phyloP scores from a whole-genome alignment of 2,329 filamentous ascomycete species.

The Phoma sp. region DNA sequence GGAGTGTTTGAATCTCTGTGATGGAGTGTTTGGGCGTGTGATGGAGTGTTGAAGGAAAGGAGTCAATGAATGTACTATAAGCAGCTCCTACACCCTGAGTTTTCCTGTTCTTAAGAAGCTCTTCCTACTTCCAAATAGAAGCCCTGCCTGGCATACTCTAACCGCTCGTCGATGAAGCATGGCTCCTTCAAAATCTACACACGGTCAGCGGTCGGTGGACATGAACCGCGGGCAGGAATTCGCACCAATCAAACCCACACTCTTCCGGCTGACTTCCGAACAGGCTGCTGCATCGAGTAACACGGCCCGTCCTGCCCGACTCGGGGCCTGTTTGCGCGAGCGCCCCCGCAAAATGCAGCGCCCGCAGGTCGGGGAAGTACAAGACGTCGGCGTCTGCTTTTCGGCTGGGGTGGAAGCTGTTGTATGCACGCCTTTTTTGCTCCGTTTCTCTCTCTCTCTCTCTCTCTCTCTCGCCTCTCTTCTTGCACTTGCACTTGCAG shows the following conservation, averaged over 20 bases:
- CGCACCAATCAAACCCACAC: background rate
- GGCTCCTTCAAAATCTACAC: background rate
- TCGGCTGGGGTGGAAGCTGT: conserved; percentile 5
- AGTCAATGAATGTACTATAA: too few species aligned
- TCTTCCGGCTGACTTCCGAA: background rate
- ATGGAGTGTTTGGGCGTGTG: too few species aligned
- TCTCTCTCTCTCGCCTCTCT: background rate
- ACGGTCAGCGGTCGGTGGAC: background rate
- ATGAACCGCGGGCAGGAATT: background rate
- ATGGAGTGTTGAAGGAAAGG: too few species aligned
- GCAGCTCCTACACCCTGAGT: too few species aligned
- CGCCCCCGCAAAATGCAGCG: conserved; percentile 16
- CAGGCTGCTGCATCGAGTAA: conserved; percentile 12
- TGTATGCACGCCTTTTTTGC: background rate
- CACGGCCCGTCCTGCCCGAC: conserved; percentile 26
- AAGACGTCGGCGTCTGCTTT: conserved; percentile 21
- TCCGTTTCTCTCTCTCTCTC: background rate
- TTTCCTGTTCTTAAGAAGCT: too few species aligned
- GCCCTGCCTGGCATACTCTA: too few species aligned
- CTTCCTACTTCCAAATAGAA: too few species aligned
- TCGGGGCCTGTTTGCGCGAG: conserved; percentile 21
- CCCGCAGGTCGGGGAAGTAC: conserved; percentile 10
- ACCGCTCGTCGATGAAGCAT: too few species aligned
- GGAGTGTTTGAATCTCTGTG: too few species aligned
- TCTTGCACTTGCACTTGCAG: background rate